Evolutionary conservation across 139 green algal species (phyloP), one percentile per base, ranked within the genome.

Genomic region (Volvox africanus): DNA sequence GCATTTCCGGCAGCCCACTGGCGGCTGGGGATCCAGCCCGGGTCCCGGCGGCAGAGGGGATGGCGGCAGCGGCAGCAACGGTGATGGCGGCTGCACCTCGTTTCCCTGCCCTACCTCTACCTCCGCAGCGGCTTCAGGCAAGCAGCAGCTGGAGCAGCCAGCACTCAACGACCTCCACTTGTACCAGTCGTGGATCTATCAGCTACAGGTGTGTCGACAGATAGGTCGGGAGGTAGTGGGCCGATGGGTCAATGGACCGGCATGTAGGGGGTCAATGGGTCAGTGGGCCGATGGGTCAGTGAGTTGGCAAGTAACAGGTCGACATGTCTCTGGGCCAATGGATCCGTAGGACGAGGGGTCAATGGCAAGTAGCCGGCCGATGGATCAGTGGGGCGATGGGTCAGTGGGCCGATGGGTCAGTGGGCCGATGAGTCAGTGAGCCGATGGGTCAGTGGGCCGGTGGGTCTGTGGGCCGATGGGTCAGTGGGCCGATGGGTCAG

Each of bases 171-270:
- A 24, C 18, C 32, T 87, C 32, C 79, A 83, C 50, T 78, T 89
- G 37, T 94, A 92, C 28, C 81, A 91, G 69, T 33, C 79, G 21
- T 95, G 94, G 94, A 95, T 94, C 11, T 97, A 97, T 88, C 88
- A 97, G 68, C 94, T 92, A 3, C 95, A 96, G 91, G 85, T 96
- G 61, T 30, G 91, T 62, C 1, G 20, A 35, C 28, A 30, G 26
- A 21, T 17, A n/a, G n/a, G n/a, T n/a, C n/a, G n/a, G n/a, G n/a
- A 17, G 61, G 78, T 33, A 28, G 61, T 12, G 61, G 32, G 18
- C 24, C 22, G 22, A 75, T 75, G 67, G 67, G 67, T 26, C 67
- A 75, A 3, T 75, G 67, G 14, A 14, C 55, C 37, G 32, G 35
- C 24, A 50, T 5, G 44, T 55, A 55, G 44, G 5, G 44, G 44